phyloP scores from a whole-genome alignment of 129 eudicot species.

The Erigeron canadensis region DNA sequence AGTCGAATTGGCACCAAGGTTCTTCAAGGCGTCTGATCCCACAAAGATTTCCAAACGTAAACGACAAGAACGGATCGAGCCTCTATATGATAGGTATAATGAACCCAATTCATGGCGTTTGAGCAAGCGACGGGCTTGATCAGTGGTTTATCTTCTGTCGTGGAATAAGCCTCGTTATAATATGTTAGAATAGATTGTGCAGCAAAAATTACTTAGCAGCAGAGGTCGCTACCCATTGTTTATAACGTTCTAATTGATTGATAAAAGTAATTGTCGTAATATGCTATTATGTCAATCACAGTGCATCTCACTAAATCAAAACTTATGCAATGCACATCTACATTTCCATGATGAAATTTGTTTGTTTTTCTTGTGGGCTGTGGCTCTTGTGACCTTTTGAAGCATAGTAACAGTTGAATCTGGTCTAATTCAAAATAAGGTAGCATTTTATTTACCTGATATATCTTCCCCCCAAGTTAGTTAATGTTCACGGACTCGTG shows the following conservation, averaged over 20 bases:
- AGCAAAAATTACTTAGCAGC: too few species aligned
- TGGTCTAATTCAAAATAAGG: too few species aligned
- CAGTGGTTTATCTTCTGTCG: neutral
- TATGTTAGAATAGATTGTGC: too few species aligned
- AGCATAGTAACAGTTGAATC: neutral
- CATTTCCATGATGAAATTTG: neutral
- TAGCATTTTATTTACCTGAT: too few species aligned
- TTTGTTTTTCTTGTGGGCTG: neutral
- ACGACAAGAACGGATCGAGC: constrained; percentile 86
- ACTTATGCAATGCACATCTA: neutral
- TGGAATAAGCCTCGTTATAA: too few species aligned
- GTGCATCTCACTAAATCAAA: neutral
- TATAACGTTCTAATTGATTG: too few species aligned
- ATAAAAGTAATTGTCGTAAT: too few species aligned
- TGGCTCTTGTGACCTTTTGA: neutral
- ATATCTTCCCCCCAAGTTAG: too few species aligned
- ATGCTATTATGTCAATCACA: too few species aligned
- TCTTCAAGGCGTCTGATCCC: constrained; percentile 77
- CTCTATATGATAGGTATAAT: constrained; percentile 75
- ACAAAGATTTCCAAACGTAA: constrained; percentile 83
- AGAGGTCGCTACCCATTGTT: too few species aligned
- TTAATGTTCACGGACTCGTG: too few species aligned
- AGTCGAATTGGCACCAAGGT: constrained; percentile 60
- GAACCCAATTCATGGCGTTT: constrained; percentile 94
- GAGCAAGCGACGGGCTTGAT: constrained; percentile 79